Conservation (phyloP, 148 eudicot species). For the Vaccinium myrtillus region DNA sequence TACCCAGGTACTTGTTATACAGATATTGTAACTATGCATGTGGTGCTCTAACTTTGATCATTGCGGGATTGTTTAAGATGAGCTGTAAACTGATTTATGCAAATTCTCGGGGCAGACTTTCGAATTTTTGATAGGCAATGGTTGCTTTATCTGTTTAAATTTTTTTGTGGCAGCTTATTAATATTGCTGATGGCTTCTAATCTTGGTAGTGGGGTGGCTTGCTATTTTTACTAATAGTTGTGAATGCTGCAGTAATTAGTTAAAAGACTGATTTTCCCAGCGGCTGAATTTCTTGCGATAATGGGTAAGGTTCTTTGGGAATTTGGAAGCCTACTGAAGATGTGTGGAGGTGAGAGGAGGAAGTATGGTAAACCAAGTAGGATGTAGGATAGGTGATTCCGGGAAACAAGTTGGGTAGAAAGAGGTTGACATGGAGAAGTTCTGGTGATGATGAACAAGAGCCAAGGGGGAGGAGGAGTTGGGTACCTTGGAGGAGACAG, state of each 20-base stretch:
- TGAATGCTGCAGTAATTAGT: background rate
- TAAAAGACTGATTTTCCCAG: background rate
- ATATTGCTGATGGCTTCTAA: background rate
- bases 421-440: background rate
- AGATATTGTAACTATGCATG: background rate
- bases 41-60: background rate
- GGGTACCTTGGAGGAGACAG: background rate
- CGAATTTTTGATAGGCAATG: background rate
- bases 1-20: background rate
- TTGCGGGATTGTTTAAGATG: conserved; percentile 7
- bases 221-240: background rate
- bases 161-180: background rate
- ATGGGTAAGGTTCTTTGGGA: background rate
- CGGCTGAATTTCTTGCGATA: background rate
- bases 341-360: conserved; percentile 1
- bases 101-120: background rate
- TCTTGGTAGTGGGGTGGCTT: background rate
- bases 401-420: background rate
- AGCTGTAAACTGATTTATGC: background rate
- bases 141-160: background rate
- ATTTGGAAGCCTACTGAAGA: background rate
- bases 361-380: conserved; percentile 1
- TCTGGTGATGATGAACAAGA: background rate
- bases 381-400: background rate
- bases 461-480: background rate